Conservation (phyloP, 805 yeast genomes). For the Schizosaccharomyces octosporus region DNA sequence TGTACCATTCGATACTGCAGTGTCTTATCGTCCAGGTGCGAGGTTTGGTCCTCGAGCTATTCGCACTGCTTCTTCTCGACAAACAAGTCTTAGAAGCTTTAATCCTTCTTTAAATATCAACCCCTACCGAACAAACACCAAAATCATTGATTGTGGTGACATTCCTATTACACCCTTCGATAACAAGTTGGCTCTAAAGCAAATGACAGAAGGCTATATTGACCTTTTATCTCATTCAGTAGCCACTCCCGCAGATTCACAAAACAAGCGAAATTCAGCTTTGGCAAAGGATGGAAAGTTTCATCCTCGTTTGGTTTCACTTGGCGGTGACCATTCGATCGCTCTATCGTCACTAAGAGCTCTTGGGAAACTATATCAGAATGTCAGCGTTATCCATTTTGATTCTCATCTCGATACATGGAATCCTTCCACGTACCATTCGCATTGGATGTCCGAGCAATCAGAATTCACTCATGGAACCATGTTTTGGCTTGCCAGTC, state of each 20-base stretch:
- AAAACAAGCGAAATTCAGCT: background rate
- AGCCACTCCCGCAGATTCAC: slow-evolving; percentile 17
- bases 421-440: slow-evolving; percentile 16
- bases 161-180: slow-evolving; percentile 47
- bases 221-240: slow-evolving; percentile 17
- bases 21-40: slow-evolving; percentile 57
- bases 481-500: slow-evolving; percentile 57
- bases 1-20: slow-evolving; percentile 66
- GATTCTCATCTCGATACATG: slow-evolving; percentile 47
- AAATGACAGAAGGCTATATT: slow-evolving; percentile 28
- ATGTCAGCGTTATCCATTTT: slow-evolving; percentile 50
- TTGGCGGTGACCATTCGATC: slow-evolving; percentile 71
- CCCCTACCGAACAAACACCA: background rate
- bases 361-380: slow-evolving; percentile 34
- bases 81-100: slow-evolving; percentile 41
- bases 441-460: slow-evolving; percentile 32
- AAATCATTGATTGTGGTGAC: slow-evolving; percentile 36
- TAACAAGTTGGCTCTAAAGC: slow-evolving; percentile 35
- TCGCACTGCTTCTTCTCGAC: slow-evolving; percentile 45
- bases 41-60: slow-evolving; percentile 59
- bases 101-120: slow-evolving; percentile 16
- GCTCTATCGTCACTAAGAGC: slow-evolving; percentile 51
- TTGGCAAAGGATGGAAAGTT: background rate
- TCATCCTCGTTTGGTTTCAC: slow-evolving; percentile 40
- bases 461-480: slow-evolving; percentile 62